Base-by-base conservation (phyloP, 257 asterid genomes). In the Ballota nigra region DNA sequence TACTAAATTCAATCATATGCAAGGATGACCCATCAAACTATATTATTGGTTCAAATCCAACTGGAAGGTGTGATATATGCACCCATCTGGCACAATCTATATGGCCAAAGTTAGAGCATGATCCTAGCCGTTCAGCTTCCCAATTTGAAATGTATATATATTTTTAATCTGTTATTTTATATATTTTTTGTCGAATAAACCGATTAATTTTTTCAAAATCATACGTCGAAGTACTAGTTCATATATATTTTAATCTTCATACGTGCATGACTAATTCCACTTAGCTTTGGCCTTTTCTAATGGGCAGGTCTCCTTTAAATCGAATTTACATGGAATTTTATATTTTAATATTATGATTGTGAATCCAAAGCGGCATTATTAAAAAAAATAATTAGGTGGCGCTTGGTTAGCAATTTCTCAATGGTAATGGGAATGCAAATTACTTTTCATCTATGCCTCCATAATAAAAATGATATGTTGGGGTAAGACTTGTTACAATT, bases 1-100 rank as follows among this genome's bases (percentile, higher is more conserved):
- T 59, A 29, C 23, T 29, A 61, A 61, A 15, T 31, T 61, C 23
- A 61, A 61, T 61, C 10, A 61, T 31, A 29, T 61, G 66, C 15
- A 31, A 11, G 34, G 41, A 77, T 59, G 78, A 66, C 19, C 69
- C 75, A 65, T 56, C 31, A 33, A 74, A 63, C 28, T 64, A 33
- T 38, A 78, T 55, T 28, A 20, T 60, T 62, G 45, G 12, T 53
- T 15, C 31, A 6, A 26, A 77, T 73, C 59, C 64, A 34, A 18
- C 38, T 60, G 33, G 62, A 63, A 70, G 63, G 77, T 70, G 72
- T 61, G 82, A 36, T 70, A 33, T 36, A 8, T 36, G 60, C 83
- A 74, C 73, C 68, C 71, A 73, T 74, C 22, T 57, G 61, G 72
- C 65, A 63, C 70, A 55, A 43, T 57, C 38, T 45, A 22, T 22